These are phyloP conservation scores for Epicoccum sorghinum DNA, from an alignment of 2,329 filamentous ascomycete species.

Conservation along the genomic window DNA sequence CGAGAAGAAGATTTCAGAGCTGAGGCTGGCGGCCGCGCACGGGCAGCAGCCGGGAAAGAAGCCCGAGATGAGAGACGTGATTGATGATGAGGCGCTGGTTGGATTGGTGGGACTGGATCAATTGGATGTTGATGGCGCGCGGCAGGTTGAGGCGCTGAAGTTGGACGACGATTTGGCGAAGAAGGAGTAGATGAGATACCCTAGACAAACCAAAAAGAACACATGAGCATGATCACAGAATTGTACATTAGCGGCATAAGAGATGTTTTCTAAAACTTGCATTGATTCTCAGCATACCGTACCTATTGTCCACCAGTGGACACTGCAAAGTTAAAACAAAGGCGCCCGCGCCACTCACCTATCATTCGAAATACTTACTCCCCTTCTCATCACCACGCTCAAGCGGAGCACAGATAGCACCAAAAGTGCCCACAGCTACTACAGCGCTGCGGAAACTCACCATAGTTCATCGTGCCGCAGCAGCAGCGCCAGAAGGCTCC, in stretches of 20 bases:
- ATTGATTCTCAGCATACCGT: too few relatives aligned
- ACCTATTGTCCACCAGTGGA: too few relatives aligned
- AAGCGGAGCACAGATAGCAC: background rate
- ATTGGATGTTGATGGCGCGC: slow-evolving; percentile 17
- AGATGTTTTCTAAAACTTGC: too few relatives aligned
- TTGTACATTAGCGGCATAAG: background rate
- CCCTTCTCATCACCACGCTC: background rate
- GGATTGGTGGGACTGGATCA: slow-evolving; percentile 34
- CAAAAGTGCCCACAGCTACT: background rate
- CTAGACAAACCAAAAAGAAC: background rate
- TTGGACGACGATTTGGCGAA: slow-evolving; percentile 27
- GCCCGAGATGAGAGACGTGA: slow-evolving; percentile 32
- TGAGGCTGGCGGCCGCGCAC: slow-evolving; percentile 29
- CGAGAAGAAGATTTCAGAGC: slow-evolving; percentile 30
- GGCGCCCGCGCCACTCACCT: background rate
- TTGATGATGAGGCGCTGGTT: slow-evolving; percentile 43
- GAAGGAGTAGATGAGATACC: background rate
- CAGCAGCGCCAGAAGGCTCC: background rate
- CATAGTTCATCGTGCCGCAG: background rate
- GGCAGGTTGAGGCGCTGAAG: slow-evolving; percentile 24
- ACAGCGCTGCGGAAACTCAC: background rate
- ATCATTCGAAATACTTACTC: too few relatives aligned
- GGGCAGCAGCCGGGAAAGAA: slow-evolving; percentile 38
- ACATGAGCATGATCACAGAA: background rate
- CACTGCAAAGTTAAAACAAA: too few relatives aligned